A percentile compares a stretch with the other conserved stretches of the same genome.
These are phyloP conservation scores for Penicillium atrosanguineum DNA, from an alignment of 495 filamentous ascomycete species.

Conservation along the genomic window DNA sequence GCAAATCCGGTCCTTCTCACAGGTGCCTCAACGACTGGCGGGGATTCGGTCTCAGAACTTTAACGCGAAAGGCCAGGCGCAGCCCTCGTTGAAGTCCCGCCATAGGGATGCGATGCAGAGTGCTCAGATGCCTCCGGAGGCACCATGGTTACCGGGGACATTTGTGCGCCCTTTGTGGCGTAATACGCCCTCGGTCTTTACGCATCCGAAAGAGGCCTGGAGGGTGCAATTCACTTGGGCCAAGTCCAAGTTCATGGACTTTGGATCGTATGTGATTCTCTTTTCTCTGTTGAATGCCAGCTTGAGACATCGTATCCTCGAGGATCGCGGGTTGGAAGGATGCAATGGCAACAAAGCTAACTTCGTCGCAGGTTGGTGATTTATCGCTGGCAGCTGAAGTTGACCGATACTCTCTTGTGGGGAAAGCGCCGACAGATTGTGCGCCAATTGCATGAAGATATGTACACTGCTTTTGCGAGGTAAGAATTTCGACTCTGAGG, in stretches of 20 bases:
- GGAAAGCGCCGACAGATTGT: conserved; percentile 36
- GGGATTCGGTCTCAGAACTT: conserved; percentile 25
- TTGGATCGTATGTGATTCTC: conserved; percentile 35
- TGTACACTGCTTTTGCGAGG: conserved; percentile 72
- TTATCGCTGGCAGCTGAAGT: conserved; percentile 35
- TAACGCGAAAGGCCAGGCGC: conserved; percentile 21
- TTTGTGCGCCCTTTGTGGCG: conserved; percentile 58
- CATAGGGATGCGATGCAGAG: conserved; percentile 21
- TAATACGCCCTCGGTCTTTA: conserved; percentile 56
- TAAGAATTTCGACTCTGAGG: conserved; percentile 30
- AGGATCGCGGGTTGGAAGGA: not conserved
- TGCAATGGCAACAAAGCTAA: conserved; percentile 11
- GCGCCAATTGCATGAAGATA: conserved; percentile 57
- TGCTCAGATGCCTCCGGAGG: conserved; percentile 43
- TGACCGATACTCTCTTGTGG: conserved; percentile 30
- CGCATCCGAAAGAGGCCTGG: conserved; percentile 39
- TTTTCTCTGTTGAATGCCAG: not conserved
- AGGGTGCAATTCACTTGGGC: conserved; percentile 48
- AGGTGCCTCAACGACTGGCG: conserved; percentile 27
- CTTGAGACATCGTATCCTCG: not conserved
- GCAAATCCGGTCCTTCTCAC: conserved; percentile 37
- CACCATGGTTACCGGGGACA: conserved; percentile 55
- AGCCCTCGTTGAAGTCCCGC: conserved; percentile 42
- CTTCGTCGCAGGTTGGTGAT: conserved; percentile 37
- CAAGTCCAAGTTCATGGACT: conserved; percentile 37